These are phyloP conservation scores for Candida ovalis DNA, from an alignment of 805 yeast genomes.

Conservation along the genomic window DNA sequence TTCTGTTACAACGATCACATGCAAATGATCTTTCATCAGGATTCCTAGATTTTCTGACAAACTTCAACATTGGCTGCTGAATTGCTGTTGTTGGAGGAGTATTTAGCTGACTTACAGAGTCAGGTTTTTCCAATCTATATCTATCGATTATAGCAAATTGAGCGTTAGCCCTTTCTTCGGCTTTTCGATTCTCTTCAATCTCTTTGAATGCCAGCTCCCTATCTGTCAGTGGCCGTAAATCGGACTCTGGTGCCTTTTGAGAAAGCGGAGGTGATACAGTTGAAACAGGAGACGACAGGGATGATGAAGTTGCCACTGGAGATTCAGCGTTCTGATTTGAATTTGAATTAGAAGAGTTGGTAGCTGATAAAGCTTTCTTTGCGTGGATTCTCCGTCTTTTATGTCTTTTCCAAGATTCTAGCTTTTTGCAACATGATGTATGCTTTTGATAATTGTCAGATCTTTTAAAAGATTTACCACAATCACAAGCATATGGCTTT, in stretches of 20 bases:
- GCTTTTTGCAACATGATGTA: constrained; percentile 16
- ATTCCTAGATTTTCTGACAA: background rate
- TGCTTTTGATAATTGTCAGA: constrained; percentile 25
- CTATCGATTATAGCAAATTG: background rate
- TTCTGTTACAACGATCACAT: constrained; percentile 14
- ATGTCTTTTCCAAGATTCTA: constrained; percentile 1
- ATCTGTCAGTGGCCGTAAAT: no score
- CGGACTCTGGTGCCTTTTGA: no score
- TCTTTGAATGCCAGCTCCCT: background rate
- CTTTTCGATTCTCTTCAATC: background rate
- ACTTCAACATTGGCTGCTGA: background rate
- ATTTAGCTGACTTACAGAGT: background rate
- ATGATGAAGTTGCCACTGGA: background rate
- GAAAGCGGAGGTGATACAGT: background rate
- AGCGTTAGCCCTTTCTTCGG: background rate
- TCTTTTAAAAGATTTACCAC: constrained; percentile 24
- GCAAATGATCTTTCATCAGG: constrained; percentile 5
- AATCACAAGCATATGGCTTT: constrained; percentile 21
- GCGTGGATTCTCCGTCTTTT: background rate
- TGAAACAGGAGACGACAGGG: background rate
- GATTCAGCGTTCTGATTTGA: background rate
- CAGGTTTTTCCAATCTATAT: background rate
- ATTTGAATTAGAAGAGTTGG: background rate
- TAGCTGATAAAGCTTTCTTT: background rate
- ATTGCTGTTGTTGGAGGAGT: background rate